phyloP scores from a whole-genome alignment of 805 yeast genomes.

The Suhomyces kilbournensis region DNA sequence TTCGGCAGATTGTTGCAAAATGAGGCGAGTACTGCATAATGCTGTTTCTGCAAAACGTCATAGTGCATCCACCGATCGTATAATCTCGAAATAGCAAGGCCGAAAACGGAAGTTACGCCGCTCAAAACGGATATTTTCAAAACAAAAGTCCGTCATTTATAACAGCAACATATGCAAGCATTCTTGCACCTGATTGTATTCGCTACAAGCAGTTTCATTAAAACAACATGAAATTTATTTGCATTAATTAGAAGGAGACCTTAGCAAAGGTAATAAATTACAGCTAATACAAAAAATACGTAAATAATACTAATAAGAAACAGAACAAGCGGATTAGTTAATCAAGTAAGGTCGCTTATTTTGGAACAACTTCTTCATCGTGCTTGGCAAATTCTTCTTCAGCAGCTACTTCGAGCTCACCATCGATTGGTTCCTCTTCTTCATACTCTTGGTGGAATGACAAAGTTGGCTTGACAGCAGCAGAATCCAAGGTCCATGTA shows the following conservation, averaged over 20 bases:
- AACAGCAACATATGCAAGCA: not conserved
- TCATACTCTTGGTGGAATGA: constrained; percentile 63
- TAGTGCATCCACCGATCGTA: not conserved
- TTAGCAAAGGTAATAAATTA: not conserved
- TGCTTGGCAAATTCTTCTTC: constrained; percentile 55
- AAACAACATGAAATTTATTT: not conserved
- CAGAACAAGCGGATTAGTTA: not conserved
- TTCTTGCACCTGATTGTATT: not conserved
- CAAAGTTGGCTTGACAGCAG: constrained; percentile 79
- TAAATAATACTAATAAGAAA: not conserved
- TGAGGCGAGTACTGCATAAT: not conserved
- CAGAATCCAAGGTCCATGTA: constrained; percentile 80
- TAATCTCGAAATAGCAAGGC: not conserved
- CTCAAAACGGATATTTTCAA: not conserved
- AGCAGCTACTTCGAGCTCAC: constrained; percentile 45
- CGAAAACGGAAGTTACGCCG: not conserved
- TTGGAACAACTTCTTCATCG: constrained; percentile 20
- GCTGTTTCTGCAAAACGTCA: not conserved
- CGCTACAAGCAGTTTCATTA: not conserved
- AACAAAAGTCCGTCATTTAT: not conserved
- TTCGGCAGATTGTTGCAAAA: not conserved
- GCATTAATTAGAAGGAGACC: not conserved
- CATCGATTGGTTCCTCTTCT: constrained; percentile 46
- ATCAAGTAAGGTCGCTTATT: not conserved
- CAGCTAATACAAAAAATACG: not conserved